Base-by-base conservation (phyloP, 257 asterid genomes). In the Craterostigma plantagineum region DNA sequence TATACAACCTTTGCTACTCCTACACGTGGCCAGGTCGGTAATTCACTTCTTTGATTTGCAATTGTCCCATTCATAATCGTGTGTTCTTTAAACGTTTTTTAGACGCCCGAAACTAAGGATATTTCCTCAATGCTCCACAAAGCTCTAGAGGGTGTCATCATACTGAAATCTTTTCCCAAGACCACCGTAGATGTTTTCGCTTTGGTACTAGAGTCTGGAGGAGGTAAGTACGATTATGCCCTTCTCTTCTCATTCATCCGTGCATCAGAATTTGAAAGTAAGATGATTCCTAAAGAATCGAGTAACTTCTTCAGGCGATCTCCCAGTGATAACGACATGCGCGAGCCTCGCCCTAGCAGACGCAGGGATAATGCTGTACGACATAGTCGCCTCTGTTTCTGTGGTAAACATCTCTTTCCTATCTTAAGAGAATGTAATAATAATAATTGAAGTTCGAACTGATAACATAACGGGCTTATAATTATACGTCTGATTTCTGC, bases 321-420 rank as follows among this genome's bases (percentile, higher is more conserved):
- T 83, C 62, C 91, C 95, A 0, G 92, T 90, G 49, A 59, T 90
- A 50, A 77, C 91, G 55, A 66, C 93, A 43, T 90, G 98, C 38
- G 98, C 95, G 46, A 90, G 98, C 60, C 91, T 90, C 55, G 95
- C 95, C 45, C 76, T 83, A 48, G 95, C 95, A 15, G 98, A 87
- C 76, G 98, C 98, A 8, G 98, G 98, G 65, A 90, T 90, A 59
- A 52, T 79, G 81, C 43, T 90, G 50, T 77, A 90, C 44, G 95
- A 87, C 61, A 59, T 90, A 71, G 76, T 82, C 58, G 67, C 93
- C 61, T 65, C 95, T 43, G 95, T 77, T 55, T 90, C 98, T 35
- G 91, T 90, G 93, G 96, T 86, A 81, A 60, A 75, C 46, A 50
- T 53, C 35, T 34, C 42, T 12, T 33, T 55, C 48, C 45, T 17